Conservation (phyloP, 805 yeast genomes). For the Teunomyces kruisii region DNA sequence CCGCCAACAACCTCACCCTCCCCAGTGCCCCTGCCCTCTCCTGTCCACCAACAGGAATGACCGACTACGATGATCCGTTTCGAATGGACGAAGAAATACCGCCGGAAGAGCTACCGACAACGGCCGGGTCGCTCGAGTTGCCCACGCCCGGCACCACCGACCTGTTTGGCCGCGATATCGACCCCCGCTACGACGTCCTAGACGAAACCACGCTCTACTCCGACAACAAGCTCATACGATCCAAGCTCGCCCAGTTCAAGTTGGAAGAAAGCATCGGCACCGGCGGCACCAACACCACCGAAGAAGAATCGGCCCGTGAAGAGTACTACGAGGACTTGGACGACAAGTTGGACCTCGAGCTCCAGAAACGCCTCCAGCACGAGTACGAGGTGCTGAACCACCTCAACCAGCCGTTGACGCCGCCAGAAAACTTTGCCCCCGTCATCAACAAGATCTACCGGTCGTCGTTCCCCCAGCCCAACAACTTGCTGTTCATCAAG, state of each 20-base stretch:
- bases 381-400: slow-evolving; percentile 13
- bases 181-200: slow-evolving; percentile 15
- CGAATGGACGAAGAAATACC: slow-evolving; percentile 45
- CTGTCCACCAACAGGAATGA: slow-evolving; percentile 6
- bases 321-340: slow-evolving; percentile 41
- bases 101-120: background rate
- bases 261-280: slow-evolving; percentile 18
- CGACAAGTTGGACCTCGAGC: slow-evolving; percentile 34
- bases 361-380: slow-evolving; percentile 19
- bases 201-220: slow-evolving; percentile 8
- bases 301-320: slow-evolving; percentile 20
- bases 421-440: slow-evolving; percentile 91
- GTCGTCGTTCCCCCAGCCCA: slow-evolving; percentile 85
- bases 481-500: slow-evolving; percentile 70
- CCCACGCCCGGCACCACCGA: background rate
- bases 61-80: slow-evolving; percentile 36
- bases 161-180: slow-evolving; percentile 7
- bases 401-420: slow-evolving; percentile 32
- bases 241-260: slow-evolving; percentile 26
- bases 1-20: too few species aligned
- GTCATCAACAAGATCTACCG: slow-evolving; percentile 76
- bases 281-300: slow-evolving; percentile 25
- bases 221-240: slow-evolving; percentile 33
- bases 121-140: background rate
- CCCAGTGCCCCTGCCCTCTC: too few species aligned